A percentile compares a stretch with the other conserved stretches of the same genome.
phyloP scores from a whole-genome alignment of 1,139 yeast species.

The Magnusiomyces paraingens region DNA sequence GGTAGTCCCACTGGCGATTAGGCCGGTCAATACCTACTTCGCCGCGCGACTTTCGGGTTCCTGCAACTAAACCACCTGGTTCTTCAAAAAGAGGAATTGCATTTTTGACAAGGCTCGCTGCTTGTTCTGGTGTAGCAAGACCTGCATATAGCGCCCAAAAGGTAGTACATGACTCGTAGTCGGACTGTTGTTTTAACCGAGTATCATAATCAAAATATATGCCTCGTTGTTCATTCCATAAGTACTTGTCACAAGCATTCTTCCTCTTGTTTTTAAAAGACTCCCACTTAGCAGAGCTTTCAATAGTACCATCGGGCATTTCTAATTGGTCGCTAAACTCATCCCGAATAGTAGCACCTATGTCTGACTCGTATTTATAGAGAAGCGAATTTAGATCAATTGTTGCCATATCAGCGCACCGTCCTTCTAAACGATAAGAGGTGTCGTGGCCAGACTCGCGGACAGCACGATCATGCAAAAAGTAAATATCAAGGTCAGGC shows the following conservation, averaged over 20 bases:
- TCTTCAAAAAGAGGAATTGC: slow-evolving; percentile 73
- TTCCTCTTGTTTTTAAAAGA: slow-evolving; percentile 50
- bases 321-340: slow-evolving; percentile 48
- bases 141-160: slow-evolving; percentile 94
- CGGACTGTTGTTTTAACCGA: slow-evolving; percentile 47
- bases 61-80: slow-evolving; percentile 84
- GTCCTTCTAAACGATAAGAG: slow-evolving; percentile 80
- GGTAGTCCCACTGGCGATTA: slow-evolving; percentile 96
- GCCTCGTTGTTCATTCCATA: slow-evolving; percentile 80
- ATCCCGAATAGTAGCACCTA: slow-evolving; percentile 55
- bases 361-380: slow-evolving; percentile 86
- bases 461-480: slow-evolving; percentile 89
- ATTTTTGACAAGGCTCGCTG: slow-evolving; percentile 50
- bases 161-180: slow-evolving; percentile 82
- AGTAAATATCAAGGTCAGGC: slow-evolving; percentile 79
- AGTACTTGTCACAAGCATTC: slow-evolving; percentile 52
- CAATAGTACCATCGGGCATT: slow-evolving; percentile 38
- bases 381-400: slow-evolving; percentile 81
- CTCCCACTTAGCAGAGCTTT: slow-evolving; percentile 55
- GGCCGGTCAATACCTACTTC: slow-evolving; percentile 63
- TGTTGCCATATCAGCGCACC: slow-evolving; percentile 84
- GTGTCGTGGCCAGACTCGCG: slow-evolving; percentile 98
- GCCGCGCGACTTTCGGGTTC: slow-evolving; percentile 75
- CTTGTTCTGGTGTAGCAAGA: slow-evolving; percentile 67
- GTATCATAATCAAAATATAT: slow-evolving; percentile 84